Evolutionary conservation across 176 grass and related monocot species (phyloP), one percentile per base, ranked within the genome.

Genomic region (Ensete ventricosum): DNA sequence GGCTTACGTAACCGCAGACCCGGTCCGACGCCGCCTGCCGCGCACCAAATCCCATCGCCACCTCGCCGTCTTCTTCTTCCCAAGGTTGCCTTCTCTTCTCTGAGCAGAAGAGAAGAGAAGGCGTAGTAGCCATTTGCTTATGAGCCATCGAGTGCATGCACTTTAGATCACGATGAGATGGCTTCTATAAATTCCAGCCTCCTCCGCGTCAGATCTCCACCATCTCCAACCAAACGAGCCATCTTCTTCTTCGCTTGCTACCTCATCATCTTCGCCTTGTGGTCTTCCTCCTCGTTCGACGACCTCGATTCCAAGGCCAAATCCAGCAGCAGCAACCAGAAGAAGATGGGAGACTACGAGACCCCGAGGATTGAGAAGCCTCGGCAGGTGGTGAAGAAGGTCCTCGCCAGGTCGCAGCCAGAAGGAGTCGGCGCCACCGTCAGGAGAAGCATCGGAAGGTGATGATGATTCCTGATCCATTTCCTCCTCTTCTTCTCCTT

Each of bases 361-460:
- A 66, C 53, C 8, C 8, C 27, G 11, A 59, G 72, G 23, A 85
- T 92, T 2, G 66, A 85, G 78, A 88, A 81, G 9, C 93, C 93
- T 1, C 83, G 89, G 76, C 3, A 12, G 53, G 93, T 96, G 24
- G 79, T 77, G 2, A 88, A 86, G 83, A 90, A 88, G 81, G 6
- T 96, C 52, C 76, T 92, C 22, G 81, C 89, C 26, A 81, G 86
- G 79, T 80, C 90, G 25, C 89, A 96, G 77, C 54, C 82, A 51
- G 93, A 96, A 77, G 92, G 92, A 0, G 52, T 78, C 23, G 92
- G 92, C 54, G 93, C 89, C 78, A 90, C 71, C 34, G 89, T 96
- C 78, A 72, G 93, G 20, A 82, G 93, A 57, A 92, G 89, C 85
- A 96, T 96, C 52, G 93, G 93, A 74, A 88, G 93, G 93, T 92